These are phyloP conservation scores for Stipa capillata DNA, from an alignment of 176 grass and related monocot species.

Conservation along the genomic window DNA sequence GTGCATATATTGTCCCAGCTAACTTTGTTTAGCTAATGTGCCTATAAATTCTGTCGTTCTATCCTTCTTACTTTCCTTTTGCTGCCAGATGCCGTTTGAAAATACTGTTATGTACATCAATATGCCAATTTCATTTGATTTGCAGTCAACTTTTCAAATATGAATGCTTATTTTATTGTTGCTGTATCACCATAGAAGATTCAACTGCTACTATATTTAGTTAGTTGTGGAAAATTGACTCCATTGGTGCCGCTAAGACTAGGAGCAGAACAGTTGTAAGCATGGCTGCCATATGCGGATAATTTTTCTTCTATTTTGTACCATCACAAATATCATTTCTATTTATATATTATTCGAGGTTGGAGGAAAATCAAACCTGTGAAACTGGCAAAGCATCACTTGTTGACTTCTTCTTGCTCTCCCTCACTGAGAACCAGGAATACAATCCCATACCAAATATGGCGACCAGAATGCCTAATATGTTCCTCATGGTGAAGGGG, in stretches of 20 bases:
- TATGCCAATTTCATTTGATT: not conserved
- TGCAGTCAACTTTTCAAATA: not conserved
- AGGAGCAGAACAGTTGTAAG: not conserved
- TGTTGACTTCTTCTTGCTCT: slow-evolving; percentile 88
- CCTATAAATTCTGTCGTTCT: not conserved
- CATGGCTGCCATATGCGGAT: not conserved
- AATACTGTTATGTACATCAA: not conserved
- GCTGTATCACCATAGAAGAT: not conserved
- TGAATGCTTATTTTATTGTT: not conserved
- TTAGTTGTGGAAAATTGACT: not conserved
- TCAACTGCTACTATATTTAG: not conserved
- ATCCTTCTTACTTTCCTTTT: not conserved
- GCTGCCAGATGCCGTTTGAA: not conserved
- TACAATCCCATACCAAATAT: slow-evolving; percentile 94
- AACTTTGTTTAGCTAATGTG: slow-evolving; percentile 1
- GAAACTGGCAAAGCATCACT: slow-evolving; percentile 70
- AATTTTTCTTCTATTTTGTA: not conserved
- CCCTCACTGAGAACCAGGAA: slow-evolving; percentile 81
- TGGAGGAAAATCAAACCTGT: slow-evolving; percentile 55
- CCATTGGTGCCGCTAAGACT: not conserved
- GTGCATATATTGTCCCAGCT: not conserved
- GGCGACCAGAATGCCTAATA: slow-evolving; percentile 80
- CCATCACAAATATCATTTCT: not conserved
- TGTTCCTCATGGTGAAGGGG: slow-evolving; percentile 78
- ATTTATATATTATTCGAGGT: not conserved